Percentiles rank a stretch among this genome's conserved stretches.
phyloP scores from a whole-genome alignment of 2,329 filamentous ascomycete genomes.

The Apiospora arundinis region DNA sequence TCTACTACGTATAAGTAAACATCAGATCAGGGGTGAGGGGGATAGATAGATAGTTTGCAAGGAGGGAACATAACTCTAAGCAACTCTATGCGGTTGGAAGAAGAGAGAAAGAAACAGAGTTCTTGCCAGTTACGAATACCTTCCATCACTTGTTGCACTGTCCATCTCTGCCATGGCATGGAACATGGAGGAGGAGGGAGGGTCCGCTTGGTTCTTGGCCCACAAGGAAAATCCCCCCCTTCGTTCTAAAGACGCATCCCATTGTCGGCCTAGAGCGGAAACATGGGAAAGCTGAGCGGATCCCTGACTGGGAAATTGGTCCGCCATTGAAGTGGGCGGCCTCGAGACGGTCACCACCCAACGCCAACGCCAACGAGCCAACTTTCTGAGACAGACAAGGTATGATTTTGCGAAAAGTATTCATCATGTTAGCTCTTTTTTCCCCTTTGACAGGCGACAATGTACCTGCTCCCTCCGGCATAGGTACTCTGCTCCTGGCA shows the following conservation, averaged over 20 bases:
- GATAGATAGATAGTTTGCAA: neutral
- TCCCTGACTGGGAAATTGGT: no score
- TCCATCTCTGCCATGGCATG: no score
- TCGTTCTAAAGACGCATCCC: neutral
- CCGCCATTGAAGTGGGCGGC: no score
- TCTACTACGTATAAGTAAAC: no score
- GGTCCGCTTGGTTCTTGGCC: neutral
- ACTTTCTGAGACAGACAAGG: no score
- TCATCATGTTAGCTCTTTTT: no score
- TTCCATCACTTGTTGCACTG: neutral
- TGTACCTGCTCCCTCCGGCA: neutral
- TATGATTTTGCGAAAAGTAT: no score
- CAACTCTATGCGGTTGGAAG: neutral
- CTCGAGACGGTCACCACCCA: no score
- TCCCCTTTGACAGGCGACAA: neutral
- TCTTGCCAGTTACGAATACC: neutral
- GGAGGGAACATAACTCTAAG: neutral
- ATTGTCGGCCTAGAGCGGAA: no score
- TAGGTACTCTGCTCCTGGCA: neutral
- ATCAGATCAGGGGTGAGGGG: neutral
- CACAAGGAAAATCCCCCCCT: neutral
- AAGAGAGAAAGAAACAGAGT: neutral
- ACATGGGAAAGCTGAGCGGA: no score
- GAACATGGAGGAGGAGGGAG: no score
- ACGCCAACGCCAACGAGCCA: no score